Evolutionary conservation across 805 yeast genomes (phyloP), one percentile per base, ranked within the genome.

Genomic region (Gaillardinia entomophila): DNA sequence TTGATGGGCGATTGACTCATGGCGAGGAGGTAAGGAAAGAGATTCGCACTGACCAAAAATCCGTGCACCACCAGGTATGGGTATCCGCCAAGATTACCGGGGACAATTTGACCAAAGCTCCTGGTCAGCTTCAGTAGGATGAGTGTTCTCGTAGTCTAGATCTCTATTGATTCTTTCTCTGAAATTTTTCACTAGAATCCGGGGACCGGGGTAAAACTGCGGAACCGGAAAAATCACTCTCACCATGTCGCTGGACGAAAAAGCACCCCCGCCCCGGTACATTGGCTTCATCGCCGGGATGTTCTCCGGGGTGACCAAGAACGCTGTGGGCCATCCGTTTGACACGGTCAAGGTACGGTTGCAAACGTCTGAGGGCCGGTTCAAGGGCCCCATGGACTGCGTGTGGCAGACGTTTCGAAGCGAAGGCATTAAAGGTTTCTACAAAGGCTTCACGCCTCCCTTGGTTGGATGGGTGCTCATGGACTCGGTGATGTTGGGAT

Each of bases 401-500:
- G 78, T 84, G 3, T 45, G 66, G 46, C 77, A 82, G 50, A 88
- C 96, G 0, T 50, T 82, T 16, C 65, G 62, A 40, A 74, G 78
- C 17, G 96, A 88, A 53, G 96, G 96, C 3, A 41, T 80, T 4
- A 58, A 69, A 23, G 97, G 95, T 1, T 74, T 88, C 34, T 88
- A 86, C 53, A 77, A 87, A 45, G 97, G 97, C 0, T 86, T 88
- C 43, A 85, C 95, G 0, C 96, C 97, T 4, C 96, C 96, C 1
- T 66, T 88, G 42, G 76, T 85, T 14, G 97, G 96, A 1, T 88
- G 96, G 96, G 86, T 88, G 45, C 57, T 83, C 40, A 88, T 88
- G 96, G 97, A 88, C 52, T 78, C 89, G 3, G 86, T 86, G 31
- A 83, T 88, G 86, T 66, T 88, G 40, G 96, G 96, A 1, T 81